Evolutionary conservation across 441 rosid species (phyloP).

Genomic region (Populus hybrid): DNA sequence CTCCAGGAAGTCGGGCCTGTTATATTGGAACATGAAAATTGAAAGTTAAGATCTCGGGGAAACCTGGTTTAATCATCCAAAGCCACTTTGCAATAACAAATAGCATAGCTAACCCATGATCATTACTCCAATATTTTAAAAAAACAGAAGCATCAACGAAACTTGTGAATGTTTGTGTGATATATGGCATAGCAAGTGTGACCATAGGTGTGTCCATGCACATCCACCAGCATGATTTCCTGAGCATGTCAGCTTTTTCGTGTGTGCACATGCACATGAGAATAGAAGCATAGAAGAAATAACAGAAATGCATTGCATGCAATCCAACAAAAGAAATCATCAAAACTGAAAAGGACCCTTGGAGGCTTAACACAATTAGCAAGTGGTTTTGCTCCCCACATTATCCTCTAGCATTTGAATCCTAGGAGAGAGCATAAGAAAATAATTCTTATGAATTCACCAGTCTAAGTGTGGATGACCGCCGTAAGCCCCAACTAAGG

Average conservation of each 20-base stretch:
- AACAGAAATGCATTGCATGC: neutral
- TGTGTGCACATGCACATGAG: neutral
- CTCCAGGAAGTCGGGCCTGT: slow-evolving; percentile 97
- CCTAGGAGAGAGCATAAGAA: neutral
- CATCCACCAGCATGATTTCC: slow-evolving; percentile 1
- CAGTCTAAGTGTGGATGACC: neutral
- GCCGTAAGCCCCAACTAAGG: neutral
- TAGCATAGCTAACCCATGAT: neutral
- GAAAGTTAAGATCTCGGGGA: slow-evolving; percentile 20
- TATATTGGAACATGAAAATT: slow-evolving; percentile 26
- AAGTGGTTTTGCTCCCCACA: neutral
- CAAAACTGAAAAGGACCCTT: neutral
- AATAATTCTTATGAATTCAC: neutral
- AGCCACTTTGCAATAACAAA: slow-evolving; percentile 17
- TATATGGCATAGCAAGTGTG: neutral
- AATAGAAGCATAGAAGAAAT: neutral
- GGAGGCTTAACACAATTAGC: neutral
- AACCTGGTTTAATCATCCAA: slow-evolving; percentile 18
- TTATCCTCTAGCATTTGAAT: neutral
- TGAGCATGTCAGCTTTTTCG: neutral
- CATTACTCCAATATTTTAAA: neutral
- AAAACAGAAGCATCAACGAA: neutral
- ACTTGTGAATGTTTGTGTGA: neutral
- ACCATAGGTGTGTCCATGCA: neutral
- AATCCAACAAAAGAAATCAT: neutral